Base-by-base conservation (phyloP, 2,329 filamentous ascomycete species). In the Colletotrichum echinochloae region DNA sequence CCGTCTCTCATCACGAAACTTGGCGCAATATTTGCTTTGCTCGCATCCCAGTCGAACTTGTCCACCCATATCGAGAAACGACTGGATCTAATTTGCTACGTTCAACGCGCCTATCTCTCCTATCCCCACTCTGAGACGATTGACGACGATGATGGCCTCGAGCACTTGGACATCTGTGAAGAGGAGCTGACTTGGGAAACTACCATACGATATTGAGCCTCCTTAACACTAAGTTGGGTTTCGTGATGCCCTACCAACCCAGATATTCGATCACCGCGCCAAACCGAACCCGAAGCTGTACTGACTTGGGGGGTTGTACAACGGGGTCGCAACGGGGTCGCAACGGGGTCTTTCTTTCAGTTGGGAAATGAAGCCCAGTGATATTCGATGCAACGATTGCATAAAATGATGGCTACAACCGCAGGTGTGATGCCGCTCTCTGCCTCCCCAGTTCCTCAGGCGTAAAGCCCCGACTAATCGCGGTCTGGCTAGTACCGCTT, bases 321-420 rank as follows among this genome's bases (percentile, higher is more conserved):
- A 20, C 23, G 23, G n/a, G 41, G 16, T 18, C 51, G 35, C 33
- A 30, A 41, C 48, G 33, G n/a, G 37, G n/a, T 41, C 49, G 35
- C 33, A 30, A 41, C 48, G 33, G n/a, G 37, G n/a, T 41, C 49
- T 35, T 63, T 23, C 8, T 55, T 55, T 35, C 12, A 20, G 26
- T 28, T 35, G 23, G 37, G 60, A 55, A 48, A 66, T 55, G 62
- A 60, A 48, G 35, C 23, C 28, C 23, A 28, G 39, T 51, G 20
- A 18, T 18, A 30, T 35, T 33, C 30, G 6, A 60, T n/a, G 33
- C 44, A 46, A 57, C 55, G 44, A 28, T n/a, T 23, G 23, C 26
- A 59, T 14, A 56, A 9, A 56, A 51, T 51, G 49, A 70, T 70
- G 67, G 63, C 67, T 51, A 61, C 67, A 39, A 67, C 28, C 30